Evolutionary conservation across 768 basidiomycete genomes (phyloP), one percentile per base, ranked within the genome.

Genomic region (Pleurotus djamor): DNA sequence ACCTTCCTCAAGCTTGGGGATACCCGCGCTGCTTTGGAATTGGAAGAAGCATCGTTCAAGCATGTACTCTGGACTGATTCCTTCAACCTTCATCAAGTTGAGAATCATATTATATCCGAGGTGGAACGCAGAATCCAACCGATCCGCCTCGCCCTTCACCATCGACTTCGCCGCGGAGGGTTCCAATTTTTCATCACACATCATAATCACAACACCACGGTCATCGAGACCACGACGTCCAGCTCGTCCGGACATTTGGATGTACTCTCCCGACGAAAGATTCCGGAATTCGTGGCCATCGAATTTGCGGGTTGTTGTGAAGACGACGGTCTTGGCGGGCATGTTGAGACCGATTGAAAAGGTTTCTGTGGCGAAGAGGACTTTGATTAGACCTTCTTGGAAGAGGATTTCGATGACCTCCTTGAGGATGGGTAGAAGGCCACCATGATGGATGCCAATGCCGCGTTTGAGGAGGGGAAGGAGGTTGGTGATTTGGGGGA

Each of bases 321-420:
- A 99, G 21, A 99, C 96, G 50, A 99, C 97, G 3, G 97, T 98
- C 78, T 98, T 98, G 14, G 97, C 97, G 9, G 97, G 97, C 97
- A 99, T 99, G 74, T 99, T 99, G 47, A 99, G 79, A 38, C 93
- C 94, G 60, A 97, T 97, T 13, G 96, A 96, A 75, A 98, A 98
- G 0, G 97, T 99, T 75, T 99, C 97, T 0, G 97, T 99, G 5
- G 97, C 97, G 67, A 98, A 99, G 43, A 99, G 84, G 35, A 94
- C 95, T 71, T 99, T 99, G 78, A 98, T 94, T 48, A 98, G 80
- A 8, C 96, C 96, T 68, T 98, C 96, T 71, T 98, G 96, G 78
- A 99, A 99, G 45, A 99, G 83, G 59, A 99, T 97, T 72, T 99
- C 97, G 72, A 99, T 98, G 50, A 98, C 95, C 71, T 99, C 97